Evolutionary conservation across 2,329 filamentous ascomycete species (phyloP), one percentile per base, ranked within the genome.

Genomic region (Aspergillus piperis): DNA sequence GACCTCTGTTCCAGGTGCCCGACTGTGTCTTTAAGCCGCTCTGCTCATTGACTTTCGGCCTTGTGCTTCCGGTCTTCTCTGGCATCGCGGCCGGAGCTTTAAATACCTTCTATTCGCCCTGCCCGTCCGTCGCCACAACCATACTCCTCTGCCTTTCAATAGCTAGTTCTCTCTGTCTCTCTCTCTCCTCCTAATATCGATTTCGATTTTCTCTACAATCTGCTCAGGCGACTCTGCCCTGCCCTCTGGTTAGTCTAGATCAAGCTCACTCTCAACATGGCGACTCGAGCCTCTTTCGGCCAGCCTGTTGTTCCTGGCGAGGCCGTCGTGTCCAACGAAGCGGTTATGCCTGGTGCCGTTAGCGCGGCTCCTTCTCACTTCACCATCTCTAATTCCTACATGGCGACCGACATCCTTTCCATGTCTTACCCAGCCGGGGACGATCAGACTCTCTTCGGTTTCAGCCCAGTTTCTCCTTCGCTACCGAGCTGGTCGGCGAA

Each of bases 401-500:
- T 50, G 27, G n/a, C 23, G 8, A 2, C 47, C 8, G 47, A 32
- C 4, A 30, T 17, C 8, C 47, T 50, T 15, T 5, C 47, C 8
- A 5, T 30, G 25, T 10, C 47, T 50, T 23, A 36, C 11, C 32
- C 11, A 15, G 10, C n/a, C 27, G n/a, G 3, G 2, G n/a, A 32
- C 17, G 47, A 50, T 2, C 15, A 17, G 8, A 44, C 10, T 23
- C 8, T 44, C 13, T 44, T 19, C 10, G 11, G 10, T 1, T 44
- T 23, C 13, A 13, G 10, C 13, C 6, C 41, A 2, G n/a, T 17
- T 3, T 8, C 51, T 74, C 71, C 71, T 67, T 73, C 39, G 30
- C 7, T 27, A 13, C 23, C 7, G n/a, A 15, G 7, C 6, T 50
- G 47, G 47, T 13, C 6, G 13, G 25, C 8, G 25, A 30, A 30